Evolutionary conservation across 805 yeast genomes (phyloP), one percentile per base, ranked within the genome.

Genomic region (Candida sonorensis): DNA sequence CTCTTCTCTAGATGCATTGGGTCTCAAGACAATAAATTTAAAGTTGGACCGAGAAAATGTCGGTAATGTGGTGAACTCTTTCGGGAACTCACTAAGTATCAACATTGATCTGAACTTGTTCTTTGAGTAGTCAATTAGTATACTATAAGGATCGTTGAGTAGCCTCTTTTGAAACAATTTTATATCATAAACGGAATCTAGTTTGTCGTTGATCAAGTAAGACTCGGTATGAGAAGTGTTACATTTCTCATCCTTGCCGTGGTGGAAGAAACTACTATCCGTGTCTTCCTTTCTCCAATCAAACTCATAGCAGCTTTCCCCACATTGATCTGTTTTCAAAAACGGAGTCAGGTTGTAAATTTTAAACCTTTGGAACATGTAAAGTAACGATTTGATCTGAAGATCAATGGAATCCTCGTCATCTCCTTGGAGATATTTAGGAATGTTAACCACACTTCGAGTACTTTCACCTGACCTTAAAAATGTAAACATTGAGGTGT

Each of bases 91-190:
- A 4, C 75, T 59, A 15, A 81, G 52, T 4, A 81, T 64, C 42
- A 82, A 68, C 46, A 72, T 51, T 2, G 82, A 61, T 34, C 90
- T 60, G 51, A 77, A 79, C 53, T 73, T 72, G 60, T 81, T 81
- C 47, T 77, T 78, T 29, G 63, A 50, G 67, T 76, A 81, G 48
- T 81, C 88, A 13, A 77, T 66, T 35, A 78, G 59, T 10, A 81
- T 75, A 17, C 87, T 61, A 48, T 79, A 77, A 35, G 77, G 78
- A 51, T 80, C 84, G 10, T 56, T 40, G n/a, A 62, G 34, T 26
- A 80, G 38, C 7, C 55, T 41, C 8, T 46, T 39, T 30, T 64
- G 62, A 43, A 81, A 75, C 22, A 51, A 62, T 0, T 40, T 32
- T 26, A 63, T 53, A 49, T 77, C 76, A 48, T 78, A 81, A 42